phyloP scores from a whole-genome alignment of 805 yeast genomes.

The Saccharomycopsis selenospora region DNA sequence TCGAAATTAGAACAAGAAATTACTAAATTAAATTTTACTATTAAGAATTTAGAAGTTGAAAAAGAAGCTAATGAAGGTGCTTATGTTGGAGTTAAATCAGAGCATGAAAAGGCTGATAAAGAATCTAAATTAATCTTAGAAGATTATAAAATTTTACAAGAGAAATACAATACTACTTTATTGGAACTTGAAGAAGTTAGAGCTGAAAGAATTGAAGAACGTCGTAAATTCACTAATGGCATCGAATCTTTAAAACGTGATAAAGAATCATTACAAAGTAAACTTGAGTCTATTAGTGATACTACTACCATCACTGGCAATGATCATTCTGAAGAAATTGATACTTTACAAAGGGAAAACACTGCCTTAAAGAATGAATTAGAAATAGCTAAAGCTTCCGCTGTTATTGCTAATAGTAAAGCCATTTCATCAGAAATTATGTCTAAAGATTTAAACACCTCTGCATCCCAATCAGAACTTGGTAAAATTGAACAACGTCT shows the following conservation, averaged over 20 bases:
- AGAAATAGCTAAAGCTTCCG: conserved; percentile 4
- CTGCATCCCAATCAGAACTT: conserved; percentile 5
- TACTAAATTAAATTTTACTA: conserved; percentile 11
- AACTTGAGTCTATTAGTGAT: too few relatives aligned
- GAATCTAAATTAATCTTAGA: conserved; percentile 18
- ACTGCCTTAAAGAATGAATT: conserved; percentile 7
- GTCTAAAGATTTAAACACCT: conserved; percentile 6
- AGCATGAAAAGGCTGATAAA: conserved; percentile 11
- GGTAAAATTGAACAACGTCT: conserved; percentile 13
- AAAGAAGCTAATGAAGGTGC: conserved; percentile 10
- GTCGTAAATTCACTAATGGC: conserved; percentile 5
- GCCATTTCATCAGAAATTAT: conserved; percentile 2
- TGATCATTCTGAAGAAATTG: background rate
- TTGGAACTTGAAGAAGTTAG: conserved; percentile 14
- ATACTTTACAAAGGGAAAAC: background rate
- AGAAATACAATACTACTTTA: conserved; percentile 16
- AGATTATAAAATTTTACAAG: conserved; percentile 19
- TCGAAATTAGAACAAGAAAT: conserved; percentile 9
- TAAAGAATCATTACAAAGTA: conserved; percentile 3
- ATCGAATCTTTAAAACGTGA: conserved; percentile 11
- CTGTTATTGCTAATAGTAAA: conserved; percentile 7
- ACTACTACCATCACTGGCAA: background rate
- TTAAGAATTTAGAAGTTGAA: conserved; percentile 17
- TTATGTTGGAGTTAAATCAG: conserved; percentile 11
- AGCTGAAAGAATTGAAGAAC: conserved; percentile 12